Percentiles rank a stretch among this genome's conserved stretches.
Conservation (phyloP, 768 basidiomycete genomes). For the Dioszegia hungarica region DNA sequence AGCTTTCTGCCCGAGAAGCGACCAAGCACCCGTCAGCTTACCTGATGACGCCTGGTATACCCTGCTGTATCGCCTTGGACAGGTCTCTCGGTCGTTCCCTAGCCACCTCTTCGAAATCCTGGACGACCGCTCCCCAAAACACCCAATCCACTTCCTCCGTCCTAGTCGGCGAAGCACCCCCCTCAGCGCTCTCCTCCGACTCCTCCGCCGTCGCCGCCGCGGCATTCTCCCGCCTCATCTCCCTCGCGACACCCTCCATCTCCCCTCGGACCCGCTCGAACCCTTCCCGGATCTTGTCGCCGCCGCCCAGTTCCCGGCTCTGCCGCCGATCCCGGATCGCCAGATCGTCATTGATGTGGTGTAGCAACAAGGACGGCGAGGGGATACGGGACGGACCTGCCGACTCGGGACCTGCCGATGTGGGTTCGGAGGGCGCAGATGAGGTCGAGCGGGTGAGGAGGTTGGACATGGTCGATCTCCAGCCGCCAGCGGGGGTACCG, state of each 20-base stretch:
- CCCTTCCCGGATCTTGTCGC: conserved; percentile 32
- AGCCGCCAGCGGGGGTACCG: not conserved
- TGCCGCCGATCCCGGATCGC: conserved; percentile 35
- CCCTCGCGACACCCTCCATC: conserved; percentile 42
- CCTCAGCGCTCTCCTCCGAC: too few relatives aligned
- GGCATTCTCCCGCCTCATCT: conserved; percentile 41
- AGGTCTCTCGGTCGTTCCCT: conserved; percentile 69
- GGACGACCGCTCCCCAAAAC: conserved; percentile 93
- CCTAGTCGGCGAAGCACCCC: not conserved
- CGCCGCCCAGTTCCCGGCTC: conserved; percentile 35
- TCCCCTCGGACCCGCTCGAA: conserved; percentile 42
- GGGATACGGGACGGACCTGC: conserved; percentile 10
- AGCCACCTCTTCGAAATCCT: conserved; percentile 86
- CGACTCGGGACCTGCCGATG: not conserved
- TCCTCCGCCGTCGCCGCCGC: conserved; percentile 9
- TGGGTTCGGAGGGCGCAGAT: not conserved
- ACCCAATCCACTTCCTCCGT: conserved; percentile 33
- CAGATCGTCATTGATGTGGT: conserved; percentile 14
- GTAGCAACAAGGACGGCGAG: conserved; percentile 24
- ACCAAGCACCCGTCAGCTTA: conserved; percentile 50
- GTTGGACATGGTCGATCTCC: conserved; percentile 2
- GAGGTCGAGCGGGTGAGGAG: conserved; percentile 6
- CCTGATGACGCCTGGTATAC: conserved; percentile 88
- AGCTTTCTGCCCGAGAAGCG: too few relatives aligned
- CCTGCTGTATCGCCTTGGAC: conserved; percentile 82